Percentiles rank a stretch among this genome's conserved stretches.
Evolutionary conservation across 345 rosid species (phyloP).

Genomic region (Salix brachista): DNA sequence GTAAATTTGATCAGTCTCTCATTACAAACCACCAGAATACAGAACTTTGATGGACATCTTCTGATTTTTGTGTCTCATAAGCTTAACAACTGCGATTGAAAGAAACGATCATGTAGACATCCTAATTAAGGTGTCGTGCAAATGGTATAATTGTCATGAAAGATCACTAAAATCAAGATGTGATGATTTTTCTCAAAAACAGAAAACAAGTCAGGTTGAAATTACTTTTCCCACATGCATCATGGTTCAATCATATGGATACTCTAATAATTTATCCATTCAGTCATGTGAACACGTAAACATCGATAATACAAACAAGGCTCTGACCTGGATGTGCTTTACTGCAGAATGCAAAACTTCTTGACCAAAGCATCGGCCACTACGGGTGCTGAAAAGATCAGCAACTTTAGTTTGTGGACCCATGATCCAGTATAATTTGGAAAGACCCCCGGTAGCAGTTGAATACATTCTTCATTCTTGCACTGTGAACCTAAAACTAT

Average conservation of each 20-base stretch:
- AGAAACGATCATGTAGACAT: neutral
- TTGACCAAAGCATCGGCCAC: conserved; percentile 1
- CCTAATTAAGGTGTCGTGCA: neutral
- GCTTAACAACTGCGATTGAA: neutral
- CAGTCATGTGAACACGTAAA: neutral
- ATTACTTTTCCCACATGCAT: neutral
- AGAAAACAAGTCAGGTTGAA: neutral
- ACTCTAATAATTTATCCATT: neutral
- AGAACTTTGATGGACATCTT: too few relatives aligned
- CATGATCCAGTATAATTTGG: neutral
- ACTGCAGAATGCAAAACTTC: neutral
- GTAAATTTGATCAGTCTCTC: neutral
- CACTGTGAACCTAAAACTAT: neutral
- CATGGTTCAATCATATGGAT: neutral
- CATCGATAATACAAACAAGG: too few relatives aligned
- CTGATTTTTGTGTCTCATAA: neutral
- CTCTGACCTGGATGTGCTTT: conserved; percentile 11
- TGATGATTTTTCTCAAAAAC: neutral
- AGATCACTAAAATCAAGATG: neutral
- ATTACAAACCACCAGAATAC: too few relatives aligned
- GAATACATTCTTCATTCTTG: neutral
- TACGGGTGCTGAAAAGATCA: neutral
- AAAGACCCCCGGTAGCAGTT: neutral
- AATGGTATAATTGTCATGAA: neutral
- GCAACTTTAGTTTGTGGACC: neutral